Evolutionary conservation across 306 rosid genomes (phyloP).

Genomic region (Adenanthera pavonina): DNA sequence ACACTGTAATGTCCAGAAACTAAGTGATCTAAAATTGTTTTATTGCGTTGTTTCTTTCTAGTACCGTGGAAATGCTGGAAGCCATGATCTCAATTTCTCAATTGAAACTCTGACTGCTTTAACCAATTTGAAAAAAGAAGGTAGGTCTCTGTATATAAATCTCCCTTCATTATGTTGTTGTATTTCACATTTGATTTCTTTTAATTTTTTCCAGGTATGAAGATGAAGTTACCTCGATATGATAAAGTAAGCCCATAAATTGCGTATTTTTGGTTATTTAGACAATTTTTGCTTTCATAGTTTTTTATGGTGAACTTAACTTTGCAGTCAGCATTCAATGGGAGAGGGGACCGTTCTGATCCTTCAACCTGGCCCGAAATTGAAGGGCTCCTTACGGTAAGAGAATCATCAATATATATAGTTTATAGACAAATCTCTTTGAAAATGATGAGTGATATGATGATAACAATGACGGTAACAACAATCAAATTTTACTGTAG

Average conservation of each 20-base stretch:
- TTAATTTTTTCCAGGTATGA: slow-evolving; percentile 62
- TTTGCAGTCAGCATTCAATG: slow-evolving; percentile 82
- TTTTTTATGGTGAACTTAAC: slow-evolving; percentile 34
- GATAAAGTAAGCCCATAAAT: slow-evolving; percentile 70
- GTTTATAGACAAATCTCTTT: not conserved
- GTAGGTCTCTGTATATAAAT: slow-evolving; percentile 48
- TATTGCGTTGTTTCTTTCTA: slow-evolving; percentile 37
- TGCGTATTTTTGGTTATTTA: slow-evolving; percentile 11
- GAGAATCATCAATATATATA: slow-evolving; percentile 24
- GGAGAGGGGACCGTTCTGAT: slow-evolving; percentile 91
- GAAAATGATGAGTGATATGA: not conserved
- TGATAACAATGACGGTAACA: not conserved
- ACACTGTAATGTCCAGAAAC: slow-evolving; percentile 14
- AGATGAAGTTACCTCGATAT: slow-evolving; percentile 89
- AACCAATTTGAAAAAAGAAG: slow-evolving; percentile 73
- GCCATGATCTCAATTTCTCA: slow-evolving; percentile 86
- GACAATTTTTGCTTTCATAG: slow-evolving; percentile 23
- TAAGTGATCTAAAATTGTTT: slow-evolving; percentile 22
- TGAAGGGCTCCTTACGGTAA: slow-evolving; percentile 86
- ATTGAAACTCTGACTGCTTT: slow-evolving; percentile 71
- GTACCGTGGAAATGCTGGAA: slow-evolving; percentile 94
- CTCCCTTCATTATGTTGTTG: slow-evolving; percentile 19
- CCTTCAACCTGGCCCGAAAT: slow-evolving; percentile 85
- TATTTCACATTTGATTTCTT: slow-evolving; percentile 39
- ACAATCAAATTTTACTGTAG: not conserved